Percentiles rank a stretch among this genome's conserved stretches.
phyloP scores from a whole-genome alignment of 2,329 filamentous ascomycete genomes.

The Colletotrichum shisoi region DNA sequence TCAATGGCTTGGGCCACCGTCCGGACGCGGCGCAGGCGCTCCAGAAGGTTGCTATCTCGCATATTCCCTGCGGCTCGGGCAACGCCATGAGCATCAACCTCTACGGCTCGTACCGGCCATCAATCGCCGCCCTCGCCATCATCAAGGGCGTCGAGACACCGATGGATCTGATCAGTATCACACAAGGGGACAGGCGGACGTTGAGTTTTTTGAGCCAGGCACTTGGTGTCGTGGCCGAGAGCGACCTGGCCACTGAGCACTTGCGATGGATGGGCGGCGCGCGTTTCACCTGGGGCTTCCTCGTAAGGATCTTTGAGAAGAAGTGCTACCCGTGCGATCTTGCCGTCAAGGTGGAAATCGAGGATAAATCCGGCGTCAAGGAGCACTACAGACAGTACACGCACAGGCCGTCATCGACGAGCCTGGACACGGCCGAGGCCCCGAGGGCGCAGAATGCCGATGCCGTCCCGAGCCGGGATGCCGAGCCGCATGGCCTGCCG shows the following conservation, averaged over 20 bases:
- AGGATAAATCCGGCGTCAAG: conserved; percentile 76
- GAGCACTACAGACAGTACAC: conserved; percentile 70
- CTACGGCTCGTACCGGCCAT: conserved; percentile 79
- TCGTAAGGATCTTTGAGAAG: conserved; percentile 77
- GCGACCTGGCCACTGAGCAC: conserved; percentile 87
- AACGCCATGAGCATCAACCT: conserved; percentile 94
- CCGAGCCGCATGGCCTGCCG: conserved; percentile 68
- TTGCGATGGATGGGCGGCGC: conserved; percentile 90
- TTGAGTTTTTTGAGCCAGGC: conserved; percentile 92
- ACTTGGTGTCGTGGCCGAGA: conserved; percentile 88
- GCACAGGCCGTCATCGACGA: conserved; percentile 46
- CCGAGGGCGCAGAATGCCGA: conserved; percentile 16
- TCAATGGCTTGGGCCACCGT: conserved; percentile 86
- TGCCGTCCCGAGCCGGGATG: conserved; percentile 37
- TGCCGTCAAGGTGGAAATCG: conserved; percentile 81
- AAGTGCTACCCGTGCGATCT: conserved; percentile 89
- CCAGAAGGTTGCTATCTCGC: conserved; percentile 78
- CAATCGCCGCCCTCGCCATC: conserved; percentile 79
- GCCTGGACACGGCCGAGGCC: conserved; percentile 45
- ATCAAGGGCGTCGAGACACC: conserved; percentile 88
- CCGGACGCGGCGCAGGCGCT: conserved; percentile 78
- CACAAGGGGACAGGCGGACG: conserved; percentile 76
- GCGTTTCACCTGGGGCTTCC: conserved; percentile 84
- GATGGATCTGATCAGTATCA: conserved; percentile 86
- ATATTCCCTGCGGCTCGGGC: conserved; percentile 90